These are phyloP conservation scores for Agaricus sinodeliciosus DNA, from an alignment of 768 basidiomycete genomes.

Conservation along the genomic window DNA sequence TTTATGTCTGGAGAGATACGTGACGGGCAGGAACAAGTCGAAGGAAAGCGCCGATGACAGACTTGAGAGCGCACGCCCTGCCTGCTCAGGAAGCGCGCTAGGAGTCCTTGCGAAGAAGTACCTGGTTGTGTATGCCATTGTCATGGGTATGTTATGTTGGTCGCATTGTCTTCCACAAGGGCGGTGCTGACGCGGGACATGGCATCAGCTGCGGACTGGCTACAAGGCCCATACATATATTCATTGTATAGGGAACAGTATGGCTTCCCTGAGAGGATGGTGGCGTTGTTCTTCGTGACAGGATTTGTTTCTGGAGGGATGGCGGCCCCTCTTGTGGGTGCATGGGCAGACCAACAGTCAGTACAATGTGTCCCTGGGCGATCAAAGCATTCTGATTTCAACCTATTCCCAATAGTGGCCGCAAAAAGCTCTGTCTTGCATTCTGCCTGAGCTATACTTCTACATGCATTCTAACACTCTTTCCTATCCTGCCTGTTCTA, in stretches of 20 bases:
- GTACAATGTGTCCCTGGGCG: constrained; percentile 16
- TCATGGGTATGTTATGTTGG: constrained; percentile 53
- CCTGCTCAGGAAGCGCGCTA: constrained; percentile 12
- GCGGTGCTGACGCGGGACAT: constrained; percentile 1
- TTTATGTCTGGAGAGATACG: constrained; percentile 17
- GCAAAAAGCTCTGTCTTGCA: constrained; percentile 58
- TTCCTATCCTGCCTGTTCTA: constrained; percentile 53
- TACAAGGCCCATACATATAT: constrained; percentile 77
- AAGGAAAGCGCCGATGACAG: constrained; percentile 16
- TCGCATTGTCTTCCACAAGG: background rate
- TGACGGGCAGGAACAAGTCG: constrained; percentile 5
- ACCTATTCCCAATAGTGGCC: constrained; percentile 38
- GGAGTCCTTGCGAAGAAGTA: constrained; percentile 37
- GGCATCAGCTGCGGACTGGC: constrained; percentile 61
- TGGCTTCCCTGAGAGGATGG: constrained; percentile 50
- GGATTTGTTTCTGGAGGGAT: constrained; percentile 69
- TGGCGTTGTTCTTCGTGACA: constrained; percentile 71
- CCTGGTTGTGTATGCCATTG: constrained; percentile 61
- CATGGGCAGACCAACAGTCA: constrained; percentile 74
- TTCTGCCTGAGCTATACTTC: constrained; percentile 65
- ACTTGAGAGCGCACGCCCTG: constrained; percentile 12
- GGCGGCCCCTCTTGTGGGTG: constrained; percentile 64
- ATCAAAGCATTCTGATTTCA: background rate
- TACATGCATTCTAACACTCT: constrained; percentile 52
- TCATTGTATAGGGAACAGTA: constrained; percentile 70